Evolutionary conservation across 345 rosid species (phyloP).

Genomic region (Euphorbia tirucalli): DNA sequence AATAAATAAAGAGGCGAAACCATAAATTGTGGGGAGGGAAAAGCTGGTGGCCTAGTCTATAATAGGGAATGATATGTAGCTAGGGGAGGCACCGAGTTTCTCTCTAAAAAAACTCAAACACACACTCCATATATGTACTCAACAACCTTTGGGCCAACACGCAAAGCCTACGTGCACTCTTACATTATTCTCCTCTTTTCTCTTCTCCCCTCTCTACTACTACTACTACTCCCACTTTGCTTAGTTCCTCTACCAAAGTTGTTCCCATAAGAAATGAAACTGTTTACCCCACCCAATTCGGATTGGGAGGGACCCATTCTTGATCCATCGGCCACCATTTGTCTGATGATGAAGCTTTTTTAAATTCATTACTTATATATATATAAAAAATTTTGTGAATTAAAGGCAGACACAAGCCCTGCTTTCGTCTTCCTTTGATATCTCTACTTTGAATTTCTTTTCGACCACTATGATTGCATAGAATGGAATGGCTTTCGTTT

Average conservation of each 20-base stretch:
- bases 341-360: no score
- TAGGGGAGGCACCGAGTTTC: constrained; percentile 25
- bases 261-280: constrained; percentile 6
- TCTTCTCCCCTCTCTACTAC: neutral
- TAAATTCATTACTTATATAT: no score
- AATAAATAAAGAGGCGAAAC: neutral
- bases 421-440: constrained; percentile 22
- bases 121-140: constrained; percentile 24
- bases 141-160: constrained; percentile 50
- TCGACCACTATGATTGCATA: constrained; percentile 46
- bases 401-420: constrained; percentile 32
- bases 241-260: constrained; percentile 2
- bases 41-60: constrained; percentile 27
- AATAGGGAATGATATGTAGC: constrained; percentile 48
- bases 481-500: constrained; percentile 38
- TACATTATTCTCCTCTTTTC: constrained; percentile 33
- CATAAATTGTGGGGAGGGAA: constrained; percentile 30
- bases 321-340: constrained; percentile 24
- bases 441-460: constrained; percentile 31
- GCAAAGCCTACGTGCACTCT: constrained; percentile 52
- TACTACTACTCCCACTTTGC: neutral
- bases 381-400: constrained; percentile 17
- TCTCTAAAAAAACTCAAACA: constrained; percentile 4
- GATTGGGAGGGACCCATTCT: constrained; percentile 32
- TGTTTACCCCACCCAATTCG: constrained; percentile 6